Evolutionary conservation across 768 basidiomycete species (phyloP).

Genomic region (Amanita thiersii): DNA sequence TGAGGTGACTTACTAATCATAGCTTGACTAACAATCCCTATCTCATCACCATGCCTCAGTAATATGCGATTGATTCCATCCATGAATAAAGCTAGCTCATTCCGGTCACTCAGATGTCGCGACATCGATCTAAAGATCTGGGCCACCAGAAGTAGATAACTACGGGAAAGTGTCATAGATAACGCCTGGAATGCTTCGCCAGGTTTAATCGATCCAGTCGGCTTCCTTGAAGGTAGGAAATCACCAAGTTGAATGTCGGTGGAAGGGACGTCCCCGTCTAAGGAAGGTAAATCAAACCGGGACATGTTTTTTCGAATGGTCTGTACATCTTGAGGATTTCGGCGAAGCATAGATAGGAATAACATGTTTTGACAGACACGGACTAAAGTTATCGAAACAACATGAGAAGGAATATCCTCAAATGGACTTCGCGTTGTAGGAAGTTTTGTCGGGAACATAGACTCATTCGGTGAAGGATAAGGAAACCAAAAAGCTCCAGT

Average conservation of each 20-base stretch:
- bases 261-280: conserved; percentile 17
- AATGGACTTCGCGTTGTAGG: conserved; percentile 26
- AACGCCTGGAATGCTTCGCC: conserved; percentile 25
- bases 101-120: conserved; percentile 59
- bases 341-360: conserved; percentile 54
- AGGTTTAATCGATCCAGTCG: not conserved
- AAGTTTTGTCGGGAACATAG: conserved; percentile 53
- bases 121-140: conserved; percentile 70
- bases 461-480: conserved; percentile 39
- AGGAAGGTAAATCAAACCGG: conserved; percentile 48
- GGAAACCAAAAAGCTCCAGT: conserved; percentile 67
- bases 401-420: conserved; percentile 28
- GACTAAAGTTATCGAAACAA: conserved; percentile 53
- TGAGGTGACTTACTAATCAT: conserved; percentile 48
- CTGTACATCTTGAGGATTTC: conserved; percentile 61
- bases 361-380: conserved; percentile 67
- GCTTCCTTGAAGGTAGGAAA: conserved; percentile 33
- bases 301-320: conserved; percentile 58
- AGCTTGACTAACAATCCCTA: conserved; percentile 68
- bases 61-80: conserved; percentile 69
- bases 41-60: conserved; percentile 60
- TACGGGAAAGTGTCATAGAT: conserved; percentile 58
- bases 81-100: conserved; percentile 55
- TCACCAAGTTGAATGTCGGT: conserved; percentile 34
- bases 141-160: conserved; percentile 58